Conservation (phyloP, 768 basidiomycete species). For the Dacryopinax primogenitus region DNA sequence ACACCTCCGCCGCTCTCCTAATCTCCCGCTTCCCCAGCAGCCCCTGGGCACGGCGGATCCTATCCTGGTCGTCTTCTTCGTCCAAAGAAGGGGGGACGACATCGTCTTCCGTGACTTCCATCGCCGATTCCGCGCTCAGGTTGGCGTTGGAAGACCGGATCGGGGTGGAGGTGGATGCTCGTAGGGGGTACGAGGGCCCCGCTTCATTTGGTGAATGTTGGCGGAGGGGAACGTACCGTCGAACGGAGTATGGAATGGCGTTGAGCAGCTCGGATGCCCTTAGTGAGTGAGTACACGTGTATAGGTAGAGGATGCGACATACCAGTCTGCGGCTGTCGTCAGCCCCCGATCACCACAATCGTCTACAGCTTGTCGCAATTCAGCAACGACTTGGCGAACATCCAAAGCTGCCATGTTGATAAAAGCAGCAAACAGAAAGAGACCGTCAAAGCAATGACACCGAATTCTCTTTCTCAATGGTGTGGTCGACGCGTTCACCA, state of each 20-base stretch:
- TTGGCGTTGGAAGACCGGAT: constrained; percentile 7
- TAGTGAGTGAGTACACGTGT: background rate
- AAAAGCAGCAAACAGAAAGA: no score
- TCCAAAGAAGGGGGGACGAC: constrained; percentile 18
- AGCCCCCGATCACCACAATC: constrained; percentile 16
- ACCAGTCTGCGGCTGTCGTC: constrained; percentile 16
- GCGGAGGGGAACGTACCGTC: background rate
- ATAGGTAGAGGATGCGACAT: background rate
- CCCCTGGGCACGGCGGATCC: constrained; percentile 55
- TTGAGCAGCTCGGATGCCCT: background rate
- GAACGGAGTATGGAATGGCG: background rate
- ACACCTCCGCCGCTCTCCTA: constrained; percentile 50
- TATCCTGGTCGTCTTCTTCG: constrained; percentile 49
- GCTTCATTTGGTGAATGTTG: background rate
- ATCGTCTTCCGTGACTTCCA: constrained; percentile 20
- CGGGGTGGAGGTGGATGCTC: constrained; percentile 12
- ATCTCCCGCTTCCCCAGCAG: constrained; percentile 62
- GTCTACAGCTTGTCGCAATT: constrained; percentile 13
- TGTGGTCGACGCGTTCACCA: no score
- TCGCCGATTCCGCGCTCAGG: constrained; percentile 15
- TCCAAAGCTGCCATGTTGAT: background rate
- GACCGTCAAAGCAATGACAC: no score
- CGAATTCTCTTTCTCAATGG: no score
- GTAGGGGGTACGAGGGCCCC: constrained; percentile 2
- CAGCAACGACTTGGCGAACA: background rate